These are phyloP conservation scores for Russula lepida DNA, from an alignment of 768 basidiomycete genomes.

Conservation along the genomic window DNA sequence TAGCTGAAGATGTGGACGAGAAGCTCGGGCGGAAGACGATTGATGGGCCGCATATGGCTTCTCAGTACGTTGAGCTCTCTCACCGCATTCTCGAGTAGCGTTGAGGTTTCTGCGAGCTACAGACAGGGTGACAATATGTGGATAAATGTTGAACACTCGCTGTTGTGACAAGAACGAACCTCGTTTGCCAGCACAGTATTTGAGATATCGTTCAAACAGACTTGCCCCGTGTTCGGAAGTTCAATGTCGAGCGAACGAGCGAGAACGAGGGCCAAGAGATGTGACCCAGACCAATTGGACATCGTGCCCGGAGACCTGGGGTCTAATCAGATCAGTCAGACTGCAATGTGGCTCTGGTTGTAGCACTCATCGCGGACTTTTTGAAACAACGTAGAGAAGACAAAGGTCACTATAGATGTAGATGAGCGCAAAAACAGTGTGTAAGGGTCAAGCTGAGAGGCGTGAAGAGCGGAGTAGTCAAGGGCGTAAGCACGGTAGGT, in stretches of 20 bases:
- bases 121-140: background rate
- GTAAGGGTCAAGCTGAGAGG: too few relatives aligned
- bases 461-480: too few relatives aligned
- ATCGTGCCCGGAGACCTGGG: background rate
- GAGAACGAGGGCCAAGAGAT: slow-evolving; percentile 1
- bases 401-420: background rate
- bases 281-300: background rate
- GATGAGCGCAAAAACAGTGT: background rate
- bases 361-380: background rate
- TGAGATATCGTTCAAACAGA: background rate
- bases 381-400: background rate
- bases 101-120: slow-evolving; percentile 4
- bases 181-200: background rate
- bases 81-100: background rate
- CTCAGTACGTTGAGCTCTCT: background rate
- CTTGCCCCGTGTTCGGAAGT: background rate
- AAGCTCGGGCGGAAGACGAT: slow-evolving; percentile 9
- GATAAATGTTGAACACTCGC: background rate
- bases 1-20: slow-evolving; percentile 9
- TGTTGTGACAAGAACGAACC: background rate
- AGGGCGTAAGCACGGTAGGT: too few relatives aligned
- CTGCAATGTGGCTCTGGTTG: background rate
- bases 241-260: background rate
- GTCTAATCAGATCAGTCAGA: background rate
- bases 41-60: background rate